phyloP scores from a whole-genome alignment of 768 basidiomycete genomes.

The Dacryopinax spathularia region DNA sequence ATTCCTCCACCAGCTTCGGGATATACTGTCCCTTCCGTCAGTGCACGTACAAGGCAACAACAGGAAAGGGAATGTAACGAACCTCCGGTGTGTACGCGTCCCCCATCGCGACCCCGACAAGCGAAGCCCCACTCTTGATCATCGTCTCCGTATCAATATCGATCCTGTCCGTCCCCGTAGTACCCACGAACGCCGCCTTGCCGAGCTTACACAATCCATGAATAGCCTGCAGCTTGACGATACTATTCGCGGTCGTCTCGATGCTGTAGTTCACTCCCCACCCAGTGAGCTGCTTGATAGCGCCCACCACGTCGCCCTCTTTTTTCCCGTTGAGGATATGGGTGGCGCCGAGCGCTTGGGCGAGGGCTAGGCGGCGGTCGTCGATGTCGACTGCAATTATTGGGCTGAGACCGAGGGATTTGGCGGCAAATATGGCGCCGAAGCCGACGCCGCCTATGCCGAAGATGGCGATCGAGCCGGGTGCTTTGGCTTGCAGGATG shows the following conservation, averaged over 20 bases:
- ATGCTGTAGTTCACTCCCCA: slow-evolving; percentile 13
- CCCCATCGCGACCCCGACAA: not conserved
- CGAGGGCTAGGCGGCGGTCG: slow-evolving; percentile 9
- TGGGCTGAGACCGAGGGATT: slow-evolving; percentile 5
- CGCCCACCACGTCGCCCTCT: slow-evolving; percentile 2
- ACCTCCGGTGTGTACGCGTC: not conserved
- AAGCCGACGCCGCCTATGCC: slow-evolving; percentile 17
- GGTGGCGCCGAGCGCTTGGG: slow-evolving; percentile 13
- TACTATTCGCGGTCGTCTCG: slow-evolving; percentile 13
- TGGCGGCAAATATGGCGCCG: slow-evolving; percentile 14
- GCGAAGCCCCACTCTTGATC: not conserved
- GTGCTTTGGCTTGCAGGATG: not conserved
- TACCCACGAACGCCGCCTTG: not conserved
- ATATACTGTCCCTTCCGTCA: slow-evolving; percentile 11
- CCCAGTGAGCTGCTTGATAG: slow-evolving; percentile 11
- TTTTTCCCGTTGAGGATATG: slow-evolving; percentile 11
- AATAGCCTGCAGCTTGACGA: not conserved
- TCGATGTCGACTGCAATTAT: slow-evolving; percentile 18
- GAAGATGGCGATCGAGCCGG: slow-evolving; percentile 10
- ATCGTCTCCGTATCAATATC: not conserved
- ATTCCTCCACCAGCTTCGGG: slow-evolving; percentile 13
- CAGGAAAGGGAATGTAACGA: not conserved
- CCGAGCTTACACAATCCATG: not conserved
- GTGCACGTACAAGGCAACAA: not conserved
- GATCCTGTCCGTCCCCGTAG: not conserved